phyloP scores from a whole-genome alignment of 1,284 basidiomycete genomes.

The Porphyrellus sp. region DNA sequence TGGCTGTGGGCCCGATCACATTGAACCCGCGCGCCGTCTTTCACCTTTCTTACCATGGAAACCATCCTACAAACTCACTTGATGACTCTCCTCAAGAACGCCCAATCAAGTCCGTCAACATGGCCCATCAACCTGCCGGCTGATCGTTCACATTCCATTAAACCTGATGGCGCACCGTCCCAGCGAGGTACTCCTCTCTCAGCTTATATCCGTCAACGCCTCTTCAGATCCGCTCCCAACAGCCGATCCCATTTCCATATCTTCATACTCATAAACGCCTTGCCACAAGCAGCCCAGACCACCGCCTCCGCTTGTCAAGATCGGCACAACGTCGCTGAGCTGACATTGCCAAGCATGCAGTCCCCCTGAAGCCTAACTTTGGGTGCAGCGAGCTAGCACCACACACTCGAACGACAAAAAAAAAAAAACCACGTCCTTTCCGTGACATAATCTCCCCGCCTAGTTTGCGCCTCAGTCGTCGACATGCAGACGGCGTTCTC shows the following conservation, averaged over 20 bases:
- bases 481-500: slow-evolving; percentile 28
- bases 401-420: background rate
- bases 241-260: slow-evolving; percentile 14
- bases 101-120: background rate
- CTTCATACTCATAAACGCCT: slow-evolving; percentile 1
- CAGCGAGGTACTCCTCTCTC: slow-evolving; percentile 17
- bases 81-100: slow-evolving; percentile 7
- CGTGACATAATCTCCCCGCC: slow-evolving; percentile 31
- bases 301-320: slow-evolving; percentile 12
- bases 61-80: slow-evolving; percentile 19
- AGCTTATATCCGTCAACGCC: slow-evolving; percentile 25
- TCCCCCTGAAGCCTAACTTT: background rate
- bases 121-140: background rate
- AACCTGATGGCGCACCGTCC: slow-evolving; percentile 15
- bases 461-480: slow-evolving; percentile 21
- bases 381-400: background rate
- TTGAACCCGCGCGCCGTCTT: slow-evolving; percentile 12
- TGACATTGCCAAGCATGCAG: slow-evolving; percentile 1
- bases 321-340: slow-evolving; percentile 17
- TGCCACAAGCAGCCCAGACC: slow-evolving; percentile 19
- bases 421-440: background rate
- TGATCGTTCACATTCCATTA: slow-evolving; percentile 14
- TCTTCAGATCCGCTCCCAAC: slow-evolving; percentile 15
- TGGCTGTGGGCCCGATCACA: slow-evolving; percentile 22
- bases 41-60: slow-evolving; percentile 33